A percentile compares a stretch with the other conserved stretches of the same genome.
phyloP scores from a whole-genome alignment of 169 alveolate species.

The Cyclospora cayetanensis region DNA sequence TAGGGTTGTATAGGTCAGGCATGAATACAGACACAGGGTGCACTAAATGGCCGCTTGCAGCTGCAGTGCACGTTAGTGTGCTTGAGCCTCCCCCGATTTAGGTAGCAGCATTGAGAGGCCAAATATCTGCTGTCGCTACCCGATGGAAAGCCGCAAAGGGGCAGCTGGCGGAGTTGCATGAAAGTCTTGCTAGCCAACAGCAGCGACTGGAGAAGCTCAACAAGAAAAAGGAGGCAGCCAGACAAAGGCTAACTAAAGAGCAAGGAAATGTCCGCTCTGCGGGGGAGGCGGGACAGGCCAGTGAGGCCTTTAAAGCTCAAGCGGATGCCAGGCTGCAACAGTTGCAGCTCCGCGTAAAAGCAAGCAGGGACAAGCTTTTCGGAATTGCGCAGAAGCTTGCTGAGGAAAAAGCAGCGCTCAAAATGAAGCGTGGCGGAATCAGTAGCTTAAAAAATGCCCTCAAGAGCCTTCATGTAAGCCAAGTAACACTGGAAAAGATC shows the following conservation, averaged over 20 bases:
- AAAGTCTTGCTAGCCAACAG: conserved; percentile 81
- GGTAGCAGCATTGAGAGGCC: conserved; percentile 81
- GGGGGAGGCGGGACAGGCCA: conserved; percentile 58
- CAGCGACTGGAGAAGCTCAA: conserved; percentile 74
- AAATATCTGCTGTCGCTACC: conserved; percentile 80
- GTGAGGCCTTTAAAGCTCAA: conserved; percentile 41
- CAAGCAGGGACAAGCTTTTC: conserved; percentile 84
- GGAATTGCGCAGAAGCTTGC: conserved; percentile 85
- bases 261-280: conserved; percentile 58
- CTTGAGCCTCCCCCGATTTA: not conserved
- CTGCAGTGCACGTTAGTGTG: not conserved
- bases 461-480: conserved; percentile 41
- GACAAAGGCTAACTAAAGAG: conserved; percentile 74
- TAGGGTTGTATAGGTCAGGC: no score
- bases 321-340: conserved; percentile 49
- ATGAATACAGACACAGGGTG: not conserved
- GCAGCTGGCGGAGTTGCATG: conserved; percentile 84
- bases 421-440: conserved; percentile 90
- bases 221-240: conserved; percentile 79
- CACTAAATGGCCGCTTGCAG: not conserved
- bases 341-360: conserved; percentile 59
- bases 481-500: no score
- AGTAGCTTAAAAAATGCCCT: conserved; percentile 85
- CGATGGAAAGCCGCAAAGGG: conserved; percentile 59
- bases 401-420: conserved; percentile 89